Evolutionary conservation across 495 filamentous ascomycete genomes (phyloP).

Genomic region (Podospora anserina): DNA sequence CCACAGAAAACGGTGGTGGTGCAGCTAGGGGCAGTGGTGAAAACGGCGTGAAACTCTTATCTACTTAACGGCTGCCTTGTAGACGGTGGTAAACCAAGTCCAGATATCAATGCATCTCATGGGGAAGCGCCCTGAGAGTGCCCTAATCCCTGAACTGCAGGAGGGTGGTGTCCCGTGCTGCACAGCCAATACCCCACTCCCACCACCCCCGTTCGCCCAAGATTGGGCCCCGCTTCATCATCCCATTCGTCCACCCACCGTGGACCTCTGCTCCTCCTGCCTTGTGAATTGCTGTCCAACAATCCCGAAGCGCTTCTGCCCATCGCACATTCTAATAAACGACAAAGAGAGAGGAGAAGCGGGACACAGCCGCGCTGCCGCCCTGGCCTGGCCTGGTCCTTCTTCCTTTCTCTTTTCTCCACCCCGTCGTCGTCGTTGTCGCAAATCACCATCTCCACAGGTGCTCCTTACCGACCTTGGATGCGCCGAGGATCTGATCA

Average conservation of each 20-base stretch:
- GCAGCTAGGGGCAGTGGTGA: too few species aligned
- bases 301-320: background rate
- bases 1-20: too few species aligned
- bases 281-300: conserved; percentile 25
- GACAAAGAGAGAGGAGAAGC: conserved; percentile 2
- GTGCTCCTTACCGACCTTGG: background rate
- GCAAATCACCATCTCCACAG: background rate
- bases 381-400: background rate
- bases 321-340: background rate
- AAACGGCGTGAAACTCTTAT: too few species aligned
- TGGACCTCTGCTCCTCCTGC: background rate
- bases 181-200: background rate
- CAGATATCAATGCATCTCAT: background rate
- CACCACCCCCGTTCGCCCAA: background rate
- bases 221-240: background rate
- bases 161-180: background rate
- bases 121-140: too few species aligned
- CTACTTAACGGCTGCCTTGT: too few species aligned
- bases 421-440: background rate
- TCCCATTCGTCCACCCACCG: conserved; percentile 15
- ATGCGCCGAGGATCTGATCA: background rate
- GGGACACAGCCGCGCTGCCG: background rate
- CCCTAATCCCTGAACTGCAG: background rate
- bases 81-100: background rate
- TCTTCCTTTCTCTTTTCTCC: conserved; percentile 39